Conservation (phyloP, 805 yeast species). For the Debaryomyces castellii region DNA sequence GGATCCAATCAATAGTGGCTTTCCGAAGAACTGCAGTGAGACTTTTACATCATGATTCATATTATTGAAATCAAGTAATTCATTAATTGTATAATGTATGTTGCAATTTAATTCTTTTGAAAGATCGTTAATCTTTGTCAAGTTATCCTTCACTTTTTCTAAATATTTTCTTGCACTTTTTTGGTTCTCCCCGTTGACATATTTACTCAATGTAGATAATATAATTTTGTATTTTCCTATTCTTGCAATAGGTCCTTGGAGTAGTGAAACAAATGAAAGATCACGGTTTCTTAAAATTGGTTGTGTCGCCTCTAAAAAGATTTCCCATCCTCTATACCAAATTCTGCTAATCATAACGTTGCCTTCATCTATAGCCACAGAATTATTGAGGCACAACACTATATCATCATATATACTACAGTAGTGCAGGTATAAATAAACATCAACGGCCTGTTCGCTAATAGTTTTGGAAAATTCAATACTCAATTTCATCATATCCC, state of each 20-base stretch:
- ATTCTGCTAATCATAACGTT: conserved; percentile 6
- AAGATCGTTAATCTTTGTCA: conserved; percentile 26
- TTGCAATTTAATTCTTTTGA: conserved; percentile 18
- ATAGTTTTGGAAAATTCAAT: conserved; percentile 5
- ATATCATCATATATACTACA: conserved; percentile 31
- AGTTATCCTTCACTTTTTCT: conserved; percentile 15
- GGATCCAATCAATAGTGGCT: conserved; percentile 44
- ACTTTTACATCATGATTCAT: conserved; percentile 5
- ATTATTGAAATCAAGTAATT: conserved; percentile 10
- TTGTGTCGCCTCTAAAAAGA: conserved; percentile 43
- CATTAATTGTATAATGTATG: conserved; percentile 16
- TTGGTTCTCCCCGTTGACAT: conserved; percentile 14
- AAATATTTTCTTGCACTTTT: conserved; percentile 12
- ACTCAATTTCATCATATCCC: neutral
- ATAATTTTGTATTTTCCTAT: conserved; percentile 50
- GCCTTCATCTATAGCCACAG: conserved; percentile 10
- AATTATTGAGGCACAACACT: conserved; percentile 28
- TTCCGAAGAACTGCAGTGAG: conserved; percentile 47
- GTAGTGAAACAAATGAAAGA: conserved; percentile 51
- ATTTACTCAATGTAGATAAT: conserved; percentile 40
- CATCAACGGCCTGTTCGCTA: conserved; percentile 16
- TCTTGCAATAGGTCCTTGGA: conserved; percentile 54
- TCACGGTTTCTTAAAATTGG: conserved; percentile 37
- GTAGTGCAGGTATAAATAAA: conserved; percentile 32
- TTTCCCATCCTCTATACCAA: conserved; percentile 33